These are phyloP conservation scores for Plasmodium malariae DNA, from an alignment of 169 alveolate species.

Conservation along the genomic window DNA sequence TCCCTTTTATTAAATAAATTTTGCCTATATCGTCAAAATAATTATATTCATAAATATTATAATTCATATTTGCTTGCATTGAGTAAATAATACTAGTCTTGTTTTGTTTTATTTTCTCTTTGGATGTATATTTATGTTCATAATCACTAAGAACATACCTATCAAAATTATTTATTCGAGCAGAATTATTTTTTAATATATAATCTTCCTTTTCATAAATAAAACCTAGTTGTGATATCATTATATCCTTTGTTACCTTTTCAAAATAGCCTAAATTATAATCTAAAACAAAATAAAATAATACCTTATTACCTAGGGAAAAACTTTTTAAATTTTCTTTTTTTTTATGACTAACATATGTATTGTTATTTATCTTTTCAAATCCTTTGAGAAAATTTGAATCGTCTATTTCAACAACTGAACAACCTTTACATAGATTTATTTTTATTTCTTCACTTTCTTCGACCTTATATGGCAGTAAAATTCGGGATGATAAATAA, in stretches of 20 bases:
- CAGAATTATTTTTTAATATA: slow-evolving; percentile 45
- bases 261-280: slow-evolving; percentile 59
- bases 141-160: slow-evolving; percentile 46
- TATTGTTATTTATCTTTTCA: slow-evolving; percentile 24
- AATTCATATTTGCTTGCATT: slow-evolving; percentile 31
- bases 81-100: slow-evolving; percentile 34
- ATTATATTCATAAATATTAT: slow-evolving; percentile 53
- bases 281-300: slow-evolving; percentile 41
- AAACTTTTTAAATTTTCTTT: slow-evolving; percentile 3
- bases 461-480: slow-evolving; percentile 62
- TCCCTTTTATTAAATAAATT: slow-evolving; percentile 50
- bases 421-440: slow-evolving; percentile 27
- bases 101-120: background rate
- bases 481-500: slow-evolving; percentile 42
- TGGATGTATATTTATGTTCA: slow-evolving; percentile 37
- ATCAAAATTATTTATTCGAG: slow-evolving; percentile 59
- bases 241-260: slow-evolving; percentile 48
- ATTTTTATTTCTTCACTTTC: slow-evolving; percentile 28
- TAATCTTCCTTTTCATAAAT: slow-evolving; percentile 72
- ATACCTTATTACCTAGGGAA: slow-evolving; percentile 36
- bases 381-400: slow-evolving; percentile 14
- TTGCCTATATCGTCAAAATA: slow-evolving; percentile 68
- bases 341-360: slow-evolving; percentile 10
- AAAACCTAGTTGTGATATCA: slow-evolving; percentile 53
- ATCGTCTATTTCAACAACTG: slow-evolving; percentile 22